Evolutionary conservation across 2,329 filamentous ascomycete species (phyloP), one percentile per base, ranked within the genome.

Genomic region (Diaporthe helianthi): DNA sequence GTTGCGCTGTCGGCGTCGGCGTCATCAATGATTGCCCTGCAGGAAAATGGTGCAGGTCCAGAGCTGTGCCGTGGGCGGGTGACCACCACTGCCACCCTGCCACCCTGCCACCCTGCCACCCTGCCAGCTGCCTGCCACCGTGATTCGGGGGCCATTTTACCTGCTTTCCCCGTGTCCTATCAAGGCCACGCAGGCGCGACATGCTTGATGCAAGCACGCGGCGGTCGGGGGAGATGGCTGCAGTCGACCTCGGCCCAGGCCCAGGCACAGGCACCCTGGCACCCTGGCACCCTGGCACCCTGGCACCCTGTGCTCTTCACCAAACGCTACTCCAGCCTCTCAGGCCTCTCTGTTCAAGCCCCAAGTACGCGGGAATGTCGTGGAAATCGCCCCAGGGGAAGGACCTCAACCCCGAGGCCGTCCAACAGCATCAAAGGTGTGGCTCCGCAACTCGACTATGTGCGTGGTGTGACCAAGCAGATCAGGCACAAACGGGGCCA

Each of bases 401-500:
- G n/a, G 4, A 58, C 17, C n/a, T 12, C 29, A 36, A 22, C 13
- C 52, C n/a, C n/a, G 52, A 22, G 9, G 17, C 36, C 38, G 1
- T 46, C 54, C 12, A 46, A 26, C 41, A 46, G 26, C 19, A 22
- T 33, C 26, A 19, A 12, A 33, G 9, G 26, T 24, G 15, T 61
- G 41, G 41, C 41, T 33, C 17, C 41, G 24, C 55, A 49, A 19
- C 17, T 33, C 22, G 13, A 31, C 26, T 3, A 65, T 22, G 24
- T 36, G 12, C 24, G 44, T 17, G 19, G 52, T 33, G 41, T n/a
- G 31, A 31, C 41, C n/a, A 54, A 24, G 19, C 33, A 65, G 31
- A 38, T 47, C 46, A 69, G 60, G 66, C 60, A n/a, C n/a, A 69
- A 61, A 65, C 65, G 58, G 26, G 22, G 41, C 55, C 55, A 61